phyloP scores from a whole-genome alignment of 202 grass and related monocot species.

The Zoysia matrella region DNA sequence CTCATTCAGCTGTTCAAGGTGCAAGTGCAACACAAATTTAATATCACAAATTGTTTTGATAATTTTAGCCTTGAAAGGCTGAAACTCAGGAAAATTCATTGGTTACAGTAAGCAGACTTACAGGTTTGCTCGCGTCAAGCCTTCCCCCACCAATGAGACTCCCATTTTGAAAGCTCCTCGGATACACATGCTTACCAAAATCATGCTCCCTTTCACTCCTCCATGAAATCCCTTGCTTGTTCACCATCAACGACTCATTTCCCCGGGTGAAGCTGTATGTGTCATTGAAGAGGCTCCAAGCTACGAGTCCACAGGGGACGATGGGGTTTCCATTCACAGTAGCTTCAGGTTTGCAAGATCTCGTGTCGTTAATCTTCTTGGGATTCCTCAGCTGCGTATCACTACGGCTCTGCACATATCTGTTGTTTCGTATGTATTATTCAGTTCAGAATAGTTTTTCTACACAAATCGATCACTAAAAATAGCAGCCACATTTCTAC shows the following conservation, averaged over 20 bases:
- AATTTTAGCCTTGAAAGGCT: too few species aligned
- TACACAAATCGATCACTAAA: not conserved
- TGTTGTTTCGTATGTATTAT: constrained; percentile 21
- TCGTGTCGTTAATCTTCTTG: constrained; percentile 11
- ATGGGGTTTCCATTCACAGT: constrained; percentile 33
- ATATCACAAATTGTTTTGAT: too few species aligned
- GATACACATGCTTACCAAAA: constrained; percentile 65
- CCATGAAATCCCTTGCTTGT: constrained; percentile 64
- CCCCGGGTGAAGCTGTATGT: constrained; percentile 56
- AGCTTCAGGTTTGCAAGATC: constrained; percentile 61
- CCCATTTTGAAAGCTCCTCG: constrained; percentile 70
- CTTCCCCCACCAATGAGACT: constrained; percentile 54
- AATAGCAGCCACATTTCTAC: constrained; percentile 33
- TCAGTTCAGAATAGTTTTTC: not conserved
- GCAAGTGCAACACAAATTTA: not conserved
- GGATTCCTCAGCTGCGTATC: constrained; percentile 45
- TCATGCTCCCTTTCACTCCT: constrained; percentile 57
- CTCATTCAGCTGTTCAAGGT: constrained; percentile 53
- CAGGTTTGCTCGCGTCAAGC: constrained; percentile 56
- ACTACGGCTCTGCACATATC: constrained; percentile 62
- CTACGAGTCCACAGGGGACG: constrained; percentile 68
- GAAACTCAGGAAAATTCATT: not conserved
- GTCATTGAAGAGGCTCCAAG: constrained; percentile 85
- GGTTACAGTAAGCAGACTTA: constrained; percentile 19
- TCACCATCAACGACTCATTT: constrained; percentile 47